Conservation (phyloP, 192 early-diverging fungal genomes). For the Haplosporangium gracile region DNA sequence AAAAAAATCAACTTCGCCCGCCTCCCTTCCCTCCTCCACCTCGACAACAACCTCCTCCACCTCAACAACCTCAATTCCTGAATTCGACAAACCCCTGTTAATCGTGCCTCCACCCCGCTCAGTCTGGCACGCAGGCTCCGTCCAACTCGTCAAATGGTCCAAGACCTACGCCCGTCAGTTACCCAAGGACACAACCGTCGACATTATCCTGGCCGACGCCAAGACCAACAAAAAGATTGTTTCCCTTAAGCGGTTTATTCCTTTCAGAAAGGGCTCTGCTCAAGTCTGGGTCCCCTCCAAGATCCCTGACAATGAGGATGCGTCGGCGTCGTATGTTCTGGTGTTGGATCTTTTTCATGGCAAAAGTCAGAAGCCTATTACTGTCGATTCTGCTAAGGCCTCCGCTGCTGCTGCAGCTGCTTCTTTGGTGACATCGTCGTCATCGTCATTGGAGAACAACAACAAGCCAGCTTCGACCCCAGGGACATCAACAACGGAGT, state of each 20-base stretch:
- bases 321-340: slow-evolving; percentile 11
- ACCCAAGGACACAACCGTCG: slow-evolving; percentile 43
- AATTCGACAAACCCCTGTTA: slow-evolving; percentile 19
- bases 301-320: slow-evolving; percentile 9
- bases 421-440: background rate
- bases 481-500: slow-evolving; percentile 1
- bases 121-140: slow-evolving; percentile 44
- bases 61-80: background rate
- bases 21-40: background rate
- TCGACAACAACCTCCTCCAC: background rate
- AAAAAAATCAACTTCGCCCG: slow-evolving; percentile 11
- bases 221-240: slow-evolving; percentile 26
- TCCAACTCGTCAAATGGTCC: slow-evolving; percentile 38
- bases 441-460: background rate
- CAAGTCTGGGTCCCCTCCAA: slow-evolving; percentile 35
- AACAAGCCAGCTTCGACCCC: background rate
- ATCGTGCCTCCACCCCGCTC: slow-evolving; percentile 34
- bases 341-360: slow-evolving; percentile 38
- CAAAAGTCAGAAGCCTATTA: slow-evolving; percentile 5
- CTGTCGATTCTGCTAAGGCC: slow-evolving; percentile 14
- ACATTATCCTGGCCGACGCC: slow-evolving; percentile 39
- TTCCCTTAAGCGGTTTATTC: slow-evolving; percentile 41
- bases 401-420: background rate
- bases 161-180: slow-evolving; percentile 29
- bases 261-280: slow-evolving; percentile 22